Base-by-base conservation (phyloP, 1,284 basidiomycete species). In the Xerocomus amazonicus region DNA sequence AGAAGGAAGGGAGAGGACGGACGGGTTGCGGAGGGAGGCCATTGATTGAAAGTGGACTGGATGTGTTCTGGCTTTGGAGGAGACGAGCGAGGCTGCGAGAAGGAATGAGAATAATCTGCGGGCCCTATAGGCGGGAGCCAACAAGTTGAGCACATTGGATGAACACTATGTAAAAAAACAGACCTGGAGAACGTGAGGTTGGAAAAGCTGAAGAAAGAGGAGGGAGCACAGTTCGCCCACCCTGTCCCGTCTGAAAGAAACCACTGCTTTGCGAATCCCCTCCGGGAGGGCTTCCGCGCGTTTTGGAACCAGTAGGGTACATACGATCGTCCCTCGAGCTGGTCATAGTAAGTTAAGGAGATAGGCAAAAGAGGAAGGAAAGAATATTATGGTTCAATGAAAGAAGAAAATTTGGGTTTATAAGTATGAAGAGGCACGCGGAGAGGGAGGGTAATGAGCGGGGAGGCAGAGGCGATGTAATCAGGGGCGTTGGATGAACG, bases 141-240 rank as follows among this genome's bases (percentile, higher is more conserved):
- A 67, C 66, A 70, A 69, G 71, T 78, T 81, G 78, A 80, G 78
- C 71, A 70, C 60, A 68, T 73, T 72, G 74, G 62, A 67, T 68
- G 69, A 70, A 75, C 69, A 74, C 70, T 70, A 75, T 60, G 68
- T 68, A 77, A 71, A 71, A 72, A 71, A 74, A 86, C 86, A 78
- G 80, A 88, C 86, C 86, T 88, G 86, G 79, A 83, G 83, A 84
- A 80, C 77, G 81, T 85, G 82, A 87, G 63, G 80, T 82, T 83
- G 85, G 85, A 82, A 87, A 85, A 61, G 80, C 80, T 73, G 83
- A 77, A 78, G 81, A 79, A 79, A 89, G 76, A 80, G 87, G 83
- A 81, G 87, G 87, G 70, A 89, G 82, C 75, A 84, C 79, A 76
- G 83, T 81, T 80, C 84, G 83, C 85, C 84, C 85, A 88, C 86